Evolutionary conservation across 2,329 filamentous ascomycete species (phyloP), one percentile per base, ranked within the genome.

Genomic region (Triangularia verruculosa): DNA sequence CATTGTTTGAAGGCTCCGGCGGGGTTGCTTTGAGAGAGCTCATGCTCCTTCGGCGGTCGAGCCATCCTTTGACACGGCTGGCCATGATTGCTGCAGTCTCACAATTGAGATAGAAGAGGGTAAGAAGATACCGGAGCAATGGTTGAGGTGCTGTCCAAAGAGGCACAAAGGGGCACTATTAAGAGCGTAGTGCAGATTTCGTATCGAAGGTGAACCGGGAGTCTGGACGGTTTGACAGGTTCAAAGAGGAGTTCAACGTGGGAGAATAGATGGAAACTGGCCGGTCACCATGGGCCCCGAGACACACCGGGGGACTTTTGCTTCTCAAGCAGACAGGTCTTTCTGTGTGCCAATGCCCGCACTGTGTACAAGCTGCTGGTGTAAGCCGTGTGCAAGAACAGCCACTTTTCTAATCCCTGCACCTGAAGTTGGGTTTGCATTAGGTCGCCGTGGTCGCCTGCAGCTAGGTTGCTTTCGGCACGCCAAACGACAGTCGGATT

Each of bases 311-410:
- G 4, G 9, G 17, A 15, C 22, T 34, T 22, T 17, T 20, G 28
- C 17, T 24, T 22, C 28, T 34, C 27, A 39, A 39, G n/a, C n/a
- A 57, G 27, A 57, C 28, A 20, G 28, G 11, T 6, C 34, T 5
- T 20, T 15, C 3, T 47, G 39, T 20, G n/a, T 47, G 7, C 39
- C 6, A 20, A 2, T 5, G 34, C 32, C 34, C 30, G 57, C 60
- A 65, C 63, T 65, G 63, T 65, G 60, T 65, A 62, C 63, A 20
- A 52, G 28, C 4, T 25, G 39, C 9, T 1, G 1, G 59, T 43
- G 63, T 65, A 65, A 27, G 52, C 63, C 63, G 63, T 64, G 59
- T 28, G 55, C 61, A 34, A 47, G 20, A 17, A 13, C 28, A 8
- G n/a, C 24, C 51, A 22, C 47, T 55, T 13, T 11, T 47, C 5